These are phyloP conservation scores for Isabelozyma pseudorhagii DNA, from an alignment of 805 yeast genomes.

Conservation along the genomic window DNA sequence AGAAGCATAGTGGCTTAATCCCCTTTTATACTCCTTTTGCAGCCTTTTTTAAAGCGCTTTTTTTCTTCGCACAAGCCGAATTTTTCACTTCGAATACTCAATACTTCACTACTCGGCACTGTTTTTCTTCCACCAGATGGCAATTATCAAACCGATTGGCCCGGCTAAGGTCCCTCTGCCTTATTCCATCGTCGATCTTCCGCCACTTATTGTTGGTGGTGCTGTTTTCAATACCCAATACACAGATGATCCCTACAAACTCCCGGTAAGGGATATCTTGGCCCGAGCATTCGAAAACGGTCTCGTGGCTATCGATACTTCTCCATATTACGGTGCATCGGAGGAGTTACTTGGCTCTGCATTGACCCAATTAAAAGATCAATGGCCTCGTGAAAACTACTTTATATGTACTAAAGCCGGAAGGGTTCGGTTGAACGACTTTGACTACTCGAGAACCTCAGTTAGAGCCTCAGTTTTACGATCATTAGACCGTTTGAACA, in stretches of 20 bases:
- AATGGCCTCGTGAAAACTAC: slow-evolving; percentile 57
- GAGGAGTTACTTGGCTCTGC: slow-evolving; percentile 74
- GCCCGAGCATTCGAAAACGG: slow-evolving; percentile 63
- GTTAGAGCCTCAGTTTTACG: slow-evolving; percentile 63
- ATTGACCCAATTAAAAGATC: slow-evolving; percentile 24
- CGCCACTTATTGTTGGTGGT: slow-evolving; percentile 78
- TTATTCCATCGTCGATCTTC: slow-evolving; percentile 31
- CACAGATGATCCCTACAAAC: slow-evolving; percentile 58
- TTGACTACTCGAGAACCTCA: slow-evolving; percentile 66
- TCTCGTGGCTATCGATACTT: slow-evolving; percentile 77
- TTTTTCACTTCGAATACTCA: no score
- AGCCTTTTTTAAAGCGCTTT: no score
- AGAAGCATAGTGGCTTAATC: no score
- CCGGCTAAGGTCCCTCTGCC: slow-evolving; percentile 13
- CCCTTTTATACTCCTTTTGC: no score
- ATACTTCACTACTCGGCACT: background rate
- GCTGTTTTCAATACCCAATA: slow-evolving; percentile 85
- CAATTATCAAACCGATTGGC: slow-evolving; percentile 13
- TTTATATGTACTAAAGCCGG: slow-evolving; percentile 87
- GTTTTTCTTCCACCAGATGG: background rate
- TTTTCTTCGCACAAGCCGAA: no score
- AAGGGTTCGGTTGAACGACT: slow-evolving; percentile 60
- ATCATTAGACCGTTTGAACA: slow-evolving; percentile 63
- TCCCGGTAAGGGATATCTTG: slow-evolving; percentile 60
- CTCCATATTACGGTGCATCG: slow-evolving; percentile 91